Base-by-base conservation (phyloP, 169 alveolate genomes). In the Plasmodium relictum region DNA sequence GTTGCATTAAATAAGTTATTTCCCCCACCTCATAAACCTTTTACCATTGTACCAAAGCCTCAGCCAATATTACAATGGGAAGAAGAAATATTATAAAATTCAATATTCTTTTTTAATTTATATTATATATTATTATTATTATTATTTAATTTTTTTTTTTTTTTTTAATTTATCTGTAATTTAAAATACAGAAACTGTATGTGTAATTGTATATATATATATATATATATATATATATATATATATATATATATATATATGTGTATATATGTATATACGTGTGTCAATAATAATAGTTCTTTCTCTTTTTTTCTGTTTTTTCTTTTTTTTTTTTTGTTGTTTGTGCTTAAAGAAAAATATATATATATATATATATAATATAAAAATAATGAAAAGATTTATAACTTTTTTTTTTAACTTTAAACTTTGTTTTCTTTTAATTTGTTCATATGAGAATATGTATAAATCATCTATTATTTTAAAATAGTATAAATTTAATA, bases 1-100 rank as follows among this genome's bases (percentile, higher is more conserved):
- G 88, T 88, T 26, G 93, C 95, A 8, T 88, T 92, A 24, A 88
- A 92, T 63, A 92, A 92, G 22, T 41, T 92, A 39, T 92, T 86
- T 31, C 95, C 95, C 0, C 95, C 95, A 2, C 95, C 95, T 0
- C 68, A 70, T 12, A 68, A 42, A n/a, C 95, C 95, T n/a, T 92
- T 92, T 72, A 18, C 78, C 20, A 58, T 54, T 50, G 78, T 91
- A 1, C 95, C 95, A 3, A 92, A 92, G 56, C 95, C 93, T 0
- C 95, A 92, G 63, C 88, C 86, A 39, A 50, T 76, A 22, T 16
- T 76, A 56, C 89, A 76, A 41, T 76, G 89, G 89, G 89, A 76
- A 31, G 89, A 76, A 68, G 89, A 76, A 58, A 9, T 63, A 31
- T 54, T 44, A 24, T 69, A 24, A 69, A 20, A 20, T 7, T 45